Conservation (phyloP, 2,329 filamentous ascomycete genomes). For the Alternaria gaisen region DNA sequence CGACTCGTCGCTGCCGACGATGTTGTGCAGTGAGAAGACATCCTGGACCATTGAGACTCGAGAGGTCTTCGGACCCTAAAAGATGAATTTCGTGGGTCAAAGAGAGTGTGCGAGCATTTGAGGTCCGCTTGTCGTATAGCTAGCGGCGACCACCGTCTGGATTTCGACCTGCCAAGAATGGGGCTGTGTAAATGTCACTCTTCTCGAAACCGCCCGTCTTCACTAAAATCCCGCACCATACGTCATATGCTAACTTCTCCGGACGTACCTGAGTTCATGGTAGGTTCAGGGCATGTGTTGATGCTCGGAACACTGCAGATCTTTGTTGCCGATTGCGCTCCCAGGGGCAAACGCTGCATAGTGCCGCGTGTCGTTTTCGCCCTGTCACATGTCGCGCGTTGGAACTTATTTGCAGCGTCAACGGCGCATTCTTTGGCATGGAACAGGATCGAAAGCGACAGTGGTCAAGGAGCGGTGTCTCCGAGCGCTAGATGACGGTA, state of each 20-base stretch:
- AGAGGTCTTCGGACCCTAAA: slow-evolving; percentile 2
- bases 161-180: slow-evolving; percentile 22
- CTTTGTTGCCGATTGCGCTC: not conserved
- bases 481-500: not conserved
- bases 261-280: slow-evolving; percentile 1
- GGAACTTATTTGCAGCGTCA: not conserved
- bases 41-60: slow-evolving; percentile 30
- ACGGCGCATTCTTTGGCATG: not conserved
- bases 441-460: not conserved
- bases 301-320: not conserved
- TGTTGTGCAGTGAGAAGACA: slow-evolving; percentile 33
- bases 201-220: slow-evolving; percentile 5
- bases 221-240: slow-evolving; percentile 22
- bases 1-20: slow-evolving; percentile 19
- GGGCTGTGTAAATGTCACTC: slow-evolving; percentile 26
- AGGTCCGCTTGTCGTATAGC: slow-evolving; percentile 16
- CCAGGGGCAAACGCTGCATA: not conserved
- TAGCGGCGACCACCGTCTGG: slow-evolving; percentile 22
- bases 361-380: slow-evolving; percentile 5
- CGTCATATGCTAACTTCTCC: slow-evolving; percentile 13
- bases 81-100: slow-evolving; percentile 7
- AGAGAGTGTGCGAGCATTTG: slow-evolving; percentile 24
- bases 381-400: slow-evolving; percentile 2
- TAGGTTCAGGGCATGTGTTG: not conserved
- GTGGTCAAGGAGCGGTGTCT: not conserved